Evolutionary conservation across 305 asterid genomes (phyloP), one percentile per base, ranked within the genome.

Genomic region (Ilex paraguariensis): DNA sequence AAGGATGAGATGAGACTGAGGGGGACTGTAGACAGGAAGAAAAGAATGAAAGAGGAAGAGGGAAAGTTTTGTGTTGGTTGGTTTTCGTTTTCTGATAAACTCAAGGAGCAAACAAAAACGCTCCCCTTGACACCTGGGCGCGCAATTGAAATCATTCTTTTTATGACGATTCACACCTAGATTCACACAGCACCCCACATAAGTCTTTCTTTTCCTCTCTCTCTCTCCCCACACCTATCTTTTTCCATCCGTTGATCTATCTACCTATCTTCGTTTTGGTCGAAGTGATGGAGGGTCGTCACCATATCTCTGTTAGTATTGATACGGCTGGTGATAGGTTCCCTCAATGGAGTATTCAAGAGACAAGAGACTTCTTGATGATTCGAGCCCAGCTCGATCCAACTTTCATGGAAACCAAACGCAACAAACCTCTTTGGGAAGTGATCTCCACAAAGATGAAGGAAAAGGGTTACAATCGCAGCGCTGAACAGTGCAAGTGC

Each of bases 401-500:
- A 66, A 72, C 81, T 64, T 92, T 92, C 79, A 80, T 89, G 89
- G 96, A 89, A 55, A 89, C 92, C 7, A 92, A 89, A 72, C 84
- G 95, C 46, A 92, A 85, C 66, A 89, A 89, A 77, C 75, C 81
- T 45, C 72, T 88, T 2, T 92, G 98, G 98, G 98, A 92, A 71
- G 81, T 80, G 10, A 80, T 82, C 54, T 84, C 98, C 42, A 79
- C 93, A 30, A 80, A 81, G 75, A 89, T 92, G 98, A 89, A 83
- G 33, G 98, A 89, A 46, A 89, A 82, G 67, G 97, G 98, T 36
- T 82, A 82, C 11, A 73, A 63, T 71, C 72, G 98, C 57, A 92
- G 93, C 84, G 69, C 91, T 2, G 96, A 92, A 17, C 98, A 92
- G 95, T 92, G 98, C 83, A 92, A 92, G 79, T 84, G 91, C 83